Conservation (phyloP, 495 filamentous ascomycete genomes). For the Daldinia caldariorum region DNA sequence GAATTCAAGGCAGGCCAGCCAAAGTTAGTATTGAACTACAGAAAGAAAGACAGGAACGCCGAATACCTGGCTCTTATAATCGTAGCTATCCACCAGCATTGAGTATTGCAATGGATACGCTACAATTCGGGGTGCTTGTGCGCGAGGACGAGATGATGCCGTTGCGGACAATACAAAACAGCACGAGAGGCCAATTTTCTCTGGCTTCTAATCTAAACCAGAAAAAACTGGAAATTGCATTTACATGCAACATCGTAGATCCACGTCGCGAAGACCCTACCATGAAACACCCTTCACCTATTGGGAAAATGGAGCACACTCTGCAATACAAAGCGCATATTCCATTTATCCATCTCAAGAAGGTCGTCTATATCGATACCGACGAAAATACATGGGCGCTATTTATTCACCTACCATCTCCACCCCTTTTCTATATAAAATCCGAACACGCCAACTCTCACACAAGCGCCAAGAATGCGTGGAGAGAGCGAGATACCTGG, state of each 20-base stretch:
- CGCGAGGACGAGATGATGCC: constrained; percentile 52
- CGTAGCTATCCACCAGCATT: constrained; percentile 44
- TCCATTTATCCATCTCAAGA: constrained; percentile 69
- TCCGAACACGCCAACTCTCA: constrained; percentile 55
- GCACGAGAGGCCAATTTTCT: constrained; percentile 7
- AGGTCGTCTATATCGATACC: constrained; percentile 59
- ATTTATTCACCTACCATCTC: constrained; percentile 68
- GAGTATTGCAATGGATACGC: constrained; percentile 44
- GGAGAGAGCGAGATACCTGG: constrained; percentile 78
- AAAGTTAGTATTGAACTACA: constrained; percentile 25
- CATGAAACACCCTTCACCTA: constrained; percentile 25
- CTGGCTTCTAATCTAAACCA: constrained; percentile 57
- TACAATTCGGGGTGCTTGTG: constrained; percentile 64
- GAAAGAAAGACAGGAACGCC: not conserved
- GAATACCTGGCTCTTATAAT: constrained; percentile 28
- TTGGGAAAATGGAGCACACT: constrained; percentile 40
- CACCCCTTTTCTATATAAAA: constrained; percentile 72
- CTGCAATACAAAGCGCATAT: constrained; percentile 63
- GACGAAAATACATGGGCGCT: constrained; percentile 53
- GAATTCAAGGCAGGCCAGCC: constrained; percentile 15
- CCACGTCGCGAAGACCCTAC: constrained; percentile 44
- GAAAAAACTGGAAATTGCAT: constrained; percentile 57
- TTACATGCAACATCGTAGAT: constrained; percentile 53
- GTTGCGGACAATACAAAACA: constrained; percentile 61
- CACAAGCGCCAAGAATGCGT: constrained; percentile 59